These are phyloP conservation scores for Leccinum huronense DNA, from an alignment of 1,284 basidiomycete genomes.

Conservation along the genomic window DNA sequence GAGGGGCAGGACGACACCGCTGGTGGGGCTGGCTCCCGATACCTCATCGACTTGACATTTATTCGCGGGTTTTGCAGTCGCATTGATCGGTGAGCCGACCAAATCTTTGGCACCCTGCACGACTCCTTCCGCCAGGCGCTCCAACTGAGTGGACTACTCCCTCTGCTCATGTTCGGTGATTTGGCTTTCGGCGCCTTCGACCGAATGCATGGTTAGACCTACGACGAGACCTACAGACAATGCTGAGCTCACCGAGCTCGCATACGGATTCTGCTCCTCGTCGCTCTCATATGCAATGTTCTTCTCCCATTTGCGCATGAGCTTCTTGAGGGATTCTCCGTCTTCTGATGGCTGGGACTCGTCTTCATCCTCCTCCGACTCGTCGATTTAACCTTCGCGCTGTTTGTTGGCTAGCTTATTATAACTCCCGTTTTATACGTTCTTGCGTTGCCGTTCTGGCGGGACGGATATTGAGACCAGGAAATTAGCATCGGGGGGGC, in stretches of 20 bases:
- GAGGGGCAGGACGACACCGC: slow-evolving; percentile 13
- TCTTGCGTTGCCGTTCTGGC: slow-evolving; percentile 48
- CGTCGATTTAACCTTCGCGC: slow-evolving; percentile 65
- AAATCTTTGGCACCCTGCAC: slow-evolving; percentile 35
- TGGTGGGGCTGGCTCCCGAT: slow-evolving; percentile 30
- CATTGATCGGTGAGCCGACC: slow-evolving; percentile 34
- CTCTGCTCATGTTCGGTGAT: slow-evolving; percentile 44
- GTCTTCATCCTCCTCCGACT: slow-evolving; percentile 68
- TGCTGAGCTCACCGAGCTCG: slow-evolving; percentile 57
- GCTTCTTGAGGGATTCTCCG: slow-evolving; percentile 74
- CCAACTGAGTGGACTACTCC: slow-evolving; percentile 52
- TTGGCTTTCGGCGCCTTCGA: slow-evolving; percentile 65
- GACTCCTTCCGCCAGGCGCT: slow-evolving; percentile 39
- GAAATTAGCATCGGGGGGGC: slow-evolving; percentile 42
- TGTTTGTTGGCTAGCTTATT: slow-evolving; percentile 71
- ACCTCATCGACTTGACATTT: slow-evolving; percentile 71
- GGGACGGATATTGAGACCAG: slow-evolving; percentile 46
- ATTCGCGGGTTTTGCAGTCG: slow-evolving; percentile 34
- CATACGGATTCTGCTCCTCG: slow-evolving; percentile 79
- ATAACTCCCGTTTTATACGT: slow-evolving; percentile 75
- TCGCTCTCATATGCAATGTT: slow-evolving; percentile 76
- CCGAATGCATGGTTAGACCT: slow-evolving; percentile 44
- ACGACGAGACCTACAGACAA: slow-evolving; percentile 1
- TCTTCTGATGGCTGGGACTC: slow-evolving; percentile 60
- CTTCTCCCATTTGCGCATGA: slow-evolving; percentile 70